These are phyloP conservation scores for Alternaria sp. DNA, from an alignment of 2,329 filamentous ascomycete genomes.

Conservation along the genomic window DNA sequence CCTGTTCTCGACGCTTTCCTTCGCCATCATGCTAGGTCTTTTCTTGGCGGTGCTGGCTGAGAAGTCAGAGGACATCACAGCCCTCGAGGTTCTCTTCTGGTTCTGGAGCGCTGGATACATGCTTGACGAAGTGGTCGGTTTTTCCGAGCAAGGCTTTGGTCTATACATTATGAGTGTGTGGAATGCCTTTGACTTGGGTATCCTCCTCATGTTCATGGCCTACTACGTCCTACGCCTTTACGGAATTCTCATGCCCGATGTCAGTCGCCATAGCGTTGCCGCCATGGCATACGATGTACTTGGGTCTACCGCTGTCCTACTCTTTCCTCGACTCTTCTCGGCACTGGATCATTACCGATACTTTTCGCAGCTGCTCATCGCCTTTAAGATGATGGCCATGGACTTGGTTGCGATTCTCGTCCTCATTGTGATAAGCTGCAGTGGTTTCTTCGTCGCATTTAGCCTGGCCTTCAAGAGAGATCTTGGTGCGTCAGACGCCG, in stretches of 20 bases:
- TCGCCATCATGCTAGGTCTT: constrained; percentile 81
- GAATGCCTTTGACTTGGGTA: constrained; percentile 94
- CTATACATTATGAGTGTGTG: constrained; percentile 98
- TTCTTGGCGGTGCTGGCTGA: constrained; percentile 82
- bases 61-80: constrained; percentile 80
- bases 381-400: constrained; percentile 91
- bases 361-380: constrained; percentile 92
- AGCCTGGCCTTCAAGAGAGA: constrained; percentile 77
- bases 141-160: constrained; percentile 95
- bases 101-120: constrained; percentile 98
- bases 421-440: constrained; percentile 85
- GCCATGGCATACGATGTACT: constrained; percentile 93
- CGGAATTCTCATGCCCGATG: constrained; percentile 80
- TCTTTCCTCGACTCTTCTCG: constrained; percentile 90
- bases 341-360: constrained; percentile 94
- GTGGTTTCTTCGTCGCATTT: constrained; percentile 95
- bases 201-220: constrained; percentile 80
- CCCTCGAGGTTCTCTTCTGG: constrained; percentile 90
- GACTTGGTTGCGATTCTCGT: constrained; percentile 86
- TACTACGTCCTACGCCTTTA: constrained; percentile 92
- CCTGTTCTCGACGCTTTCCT: constrained; percentile 85
- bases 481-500: constrained; percentile 74
- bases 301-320: constrained; percentile 84
- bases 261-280: constrained; percentile 71
- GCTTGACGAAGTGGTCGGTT: constrained; percentile 93